Evolutionary conservation across 2,329 filamentous ascomycete genomes (phyloP), one percentile per base, ranked within the genome.

Genomic region (Fusarium sp.): DNA sequence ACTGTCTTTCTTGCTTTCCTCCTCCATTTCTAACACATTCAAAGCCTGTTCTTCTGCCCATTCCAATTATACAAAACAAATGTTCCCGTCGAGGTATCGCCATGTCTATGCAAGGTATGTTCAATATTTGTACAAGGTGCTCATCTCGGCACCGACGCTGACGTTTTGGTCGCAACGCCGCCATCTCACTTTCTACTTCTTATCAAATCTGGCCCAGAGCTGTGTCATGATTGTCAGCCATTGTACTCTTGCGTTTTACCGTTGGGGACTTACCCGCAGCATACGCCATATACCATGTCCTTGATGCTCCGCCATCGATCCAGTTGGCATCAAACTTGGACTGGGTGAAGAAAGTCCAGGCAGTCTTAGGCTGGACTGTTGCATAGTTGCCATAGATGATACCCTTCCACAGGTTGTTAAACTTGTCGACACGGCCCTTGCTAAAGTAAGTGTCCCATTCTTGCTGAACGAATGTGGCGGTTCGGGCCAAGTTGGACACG

Each of bases 381-480:
- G 94, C 95, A 47, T 94, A 87, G 80, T 97, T 98, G 28, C 91
- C 93, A 77, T 92, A 94, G 39, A 98, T 81, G 24, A 98, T 90
- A 2, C 95, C 94, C 79, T 90, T 92, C 96, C 96, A 98, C 1
- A 94, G 94, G 47, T 92, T 93, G 13, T 85, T 82, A 10, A 95
- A 90, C 1, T 84, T 80, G 60, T 93, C 89, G 3, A 89, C 89
- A 15, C 92, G 87, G 1, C 90, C 90, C 28, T 90, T 84, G 58
- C 87, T 87, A 81, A 98, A 98, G 78, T 92, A 94, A 5, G 88
- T 87, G 48, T 91, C 85, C 95, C 95, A 97, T 81, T 97, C 95
- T 81, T 97, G 89, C 47, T 83, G 82, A 15, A 97, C 94, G 78
- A 98, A 98, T 4, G 85, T 83, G 30, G 84, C 81, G 3, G 86